Percentiles rank a stretch among this genome's conserved stretches.
These are phyloP conservation scores for Wickerhamomyces ciferrii DNA, from an alignment of 805 yeast species.

Conservation along the genomic window DNA sequence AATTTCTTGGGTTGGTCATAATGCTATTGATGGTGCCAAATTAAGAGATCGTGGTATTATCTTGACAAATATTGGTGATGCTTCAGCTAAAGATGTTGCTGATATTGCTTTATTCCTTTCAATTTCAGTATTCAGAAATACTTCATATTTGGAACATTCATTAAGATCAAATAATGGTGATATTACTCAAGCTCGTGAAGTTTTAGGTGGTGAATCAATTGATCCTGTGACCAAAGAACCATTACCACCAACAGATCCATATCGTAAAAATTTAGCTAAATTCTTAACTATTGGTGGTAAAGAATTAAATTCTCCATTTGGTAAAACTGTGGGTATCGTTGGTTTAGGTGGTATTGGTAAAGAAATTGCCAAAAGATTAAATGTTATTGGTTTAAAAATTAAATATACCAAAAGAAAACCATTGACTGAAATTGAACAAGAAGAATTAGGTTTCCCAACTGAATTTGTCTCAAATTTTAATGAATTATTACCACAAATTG, in stretches of 20 bases:
- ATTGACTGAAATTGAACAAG: conserved; percentile 28
- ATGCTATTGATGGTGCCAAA: conserved; percentile 40
- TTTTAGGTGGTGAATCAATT: conserved; percentile 25
- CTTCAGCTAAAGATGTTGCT: conserved; percentile 65
- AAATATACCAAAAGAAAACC: conserved; percentile 54
- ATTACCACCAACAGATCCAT: conserved; percentile 18
- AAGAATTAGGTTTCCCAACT: conserved; percentile 39
- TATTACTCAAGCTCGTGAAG: conserved; percentile 41
- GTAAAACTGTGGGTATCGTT: conserved; percentile 55
- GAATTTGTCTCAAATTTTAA: conserved; percentile 41
- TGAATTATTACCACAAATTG: conserved; percentile 34
- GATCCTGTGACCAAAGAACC: too few species aligned
- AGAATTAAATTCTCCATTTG: conserved; percentile 44
- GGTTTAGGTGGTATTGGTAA: conserved; percentile 79
- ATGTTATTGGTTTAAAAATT: conserved; percentile 58
- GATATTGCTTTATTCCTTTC: conserved; percentile 61
- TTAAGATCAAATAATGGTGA: conserved; percentile 33
- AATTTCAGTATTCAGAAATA: conserved; percentile 55
- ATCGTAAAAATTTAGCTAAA: conserved; percentile 31
- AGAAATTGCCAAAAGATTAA: conserved; percentile 51
- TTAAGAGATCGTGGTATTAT: conserved; percentile 42
- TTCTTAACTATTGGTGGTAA: conserved; percentile 43
- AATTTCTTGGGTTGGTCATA: conserved; percentile 59
- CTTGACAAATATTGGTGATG: conserved; percentile 57
- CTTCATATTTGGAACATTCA: conserved; percentile 38